Evolutionary conservation across 2,329 filamentous ascomycete genomes (phyloP).

Genomic region (Talaromyces amestolkiae): DNA sequence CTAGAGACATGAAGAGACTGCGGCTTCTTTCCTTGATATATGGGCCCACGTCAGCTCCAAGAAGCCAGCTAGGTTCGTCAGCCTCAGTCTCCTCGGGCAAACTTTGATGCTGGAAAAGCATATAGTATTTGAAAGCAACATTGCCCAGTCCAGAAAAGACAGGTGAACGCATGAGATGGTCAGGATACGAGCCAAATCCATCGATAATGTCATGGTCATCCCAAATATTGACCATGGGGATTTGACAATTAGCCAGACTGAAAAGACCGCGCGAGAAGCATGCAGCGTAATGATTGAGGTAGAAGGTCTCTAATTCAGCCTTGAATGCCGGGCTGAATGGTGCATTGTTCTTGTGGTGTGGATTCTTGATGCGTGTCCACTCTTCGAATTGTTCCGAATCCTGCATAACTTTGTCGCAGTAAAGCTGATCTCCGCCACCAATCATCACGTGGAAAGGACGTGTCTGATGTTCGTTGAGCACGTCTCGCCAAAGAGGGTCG

Average conservation of each 20-base stretch:
- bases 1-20: constrained; percentile 81
- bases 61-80: constrained; percentile 86
- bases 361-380: constrained; percentile 80
- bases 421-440: constrained; percentile 94
- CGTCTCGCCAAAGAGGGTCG: constrained; percentile 94
- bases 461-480: constrained; percentile 86
- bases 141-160: constrained; percentile 79
- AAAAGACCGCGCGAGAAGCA: constrained; percentile 98
- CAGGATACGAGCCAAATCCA: constrained; percentile 88
- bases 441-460: constrained; percentile 97
- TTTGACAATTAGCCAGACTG: constrained; percentile 86
- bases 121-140: constrained; percentile 96
- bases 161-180: constrained; percentile 85
- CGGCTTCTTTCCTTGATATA: constrained; percentile 86
- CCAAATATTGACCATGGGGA: constrained; percentile 98
- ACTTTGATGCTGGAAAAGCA: constrained; percentile 97
- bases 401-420: constrained; percentile 80
- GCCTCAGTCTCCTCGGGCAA: constrained; percentile 74
- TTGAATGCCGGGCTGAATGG: constrained; percentile 81
- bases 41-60: constrained; percentile 76
- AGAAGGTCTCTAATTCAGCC: constrained; percentile 82
- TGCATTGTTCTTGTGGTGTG: constrained; percentile 72
- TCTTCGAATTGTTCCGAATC: constrained; percentile 74
- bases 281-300: constrained; percentile 80
- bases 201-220: constrained; percentile 93